Evolutionary conservation across 2,329 filamentous ascomycete genomes (phyloP).

Genomic region (Diaporthe eres): DNA sequence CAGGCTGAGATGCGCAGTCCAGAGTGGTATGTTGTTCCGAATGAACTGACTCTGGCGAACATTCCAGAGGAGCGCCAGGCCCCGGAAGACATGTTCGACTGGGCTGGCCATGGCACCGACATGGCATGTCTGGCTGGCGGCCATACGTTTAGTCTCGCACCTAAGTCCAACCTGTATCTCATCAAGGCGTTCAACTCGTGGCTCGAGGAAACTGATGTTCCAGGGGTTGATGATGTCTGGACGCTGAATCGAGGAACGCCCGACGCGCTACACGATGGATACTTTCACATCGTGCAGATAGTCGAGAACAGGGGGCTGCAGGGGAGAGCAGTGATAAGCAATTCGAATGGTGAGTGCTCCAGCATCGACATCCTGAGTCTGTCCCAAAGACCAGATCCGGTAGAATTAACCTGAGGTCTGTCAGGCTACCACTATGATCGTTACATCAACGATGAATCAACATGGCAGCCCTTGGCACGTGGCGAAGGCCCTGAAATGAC

Average conservation of each 20-base stretch:
- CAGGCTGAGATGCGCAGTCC: conserved; percentile 16
- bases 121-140: conserved; percentile 20
- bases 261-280: conserved; percentile 8
- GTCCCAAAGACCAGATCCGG: no score
- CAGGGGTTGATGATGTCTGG: neutral
- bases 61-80: neutral
- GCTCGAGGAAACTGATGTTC: neutral
- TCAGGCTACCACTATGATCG: neutral
- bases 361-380: neutral
- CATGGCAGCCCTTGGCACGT: neutral
- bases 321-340: conserved; percentile 8
- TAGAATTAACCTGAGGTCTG: neutral
- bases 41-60: neutral
- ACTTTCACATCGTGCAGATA: conserved; percentile 3
- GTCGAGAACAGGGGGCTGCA: conserved; percentile 4
- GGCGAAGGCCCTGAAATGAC: no score
- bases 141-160: neutral
- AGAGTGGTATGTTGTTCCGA: conserved; percentile 17
- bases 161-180: conserved; percentile 1
- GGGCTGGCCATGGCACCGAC: neutral
- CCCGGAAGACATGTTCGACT: neutral
- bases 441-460: conserved; percentile 12
- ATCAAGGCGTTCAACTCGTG: neutral
- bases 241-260: neutral
- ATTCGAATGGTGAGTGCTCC: neutral